phyloP scores from a whole-genome alignment of 2,329 filamentous ascomycete genomes.

The Colletotrichum falcatum region DNA sequence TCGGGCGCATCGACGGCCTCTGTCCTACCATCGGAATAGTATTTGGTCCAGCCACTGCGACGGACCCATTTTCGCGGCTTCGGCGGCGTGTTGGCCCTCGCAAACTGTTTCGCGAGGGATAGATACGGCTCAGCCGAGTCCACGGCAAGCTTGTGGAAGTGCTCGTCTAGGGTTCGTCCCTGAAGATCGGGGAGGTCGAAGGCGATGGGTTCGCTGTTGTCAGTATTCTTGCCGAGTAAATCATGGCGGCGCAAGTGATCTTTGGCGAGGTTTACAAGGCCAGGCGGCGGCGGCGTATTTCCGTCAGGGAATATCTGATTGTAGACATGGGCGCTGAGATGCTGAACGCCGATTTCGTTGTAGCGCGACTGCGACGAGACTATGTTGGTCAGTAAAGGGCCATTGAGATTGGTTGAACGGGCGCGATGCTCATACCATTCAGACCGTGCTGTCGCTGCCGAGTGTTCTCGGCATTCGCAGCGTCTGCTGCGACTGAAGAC shows the following conservation, averaged over 20 bases:
- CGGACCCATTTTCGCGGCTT: slow-evolving; percentile 79
- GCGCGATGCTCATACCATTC: slow-evolving; percentile 52
- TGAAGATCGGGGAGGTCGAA: slow-evolving; percentile 88
- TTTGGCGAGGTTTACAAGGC: slow-evolving; percentile 82
- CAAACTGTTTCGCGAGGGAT: slow-evolving; percentile 79
- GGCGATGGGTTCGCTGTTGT: slow-evolving; percentile 78
- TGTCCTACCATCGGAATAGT: slow-evolving; percentile 77
- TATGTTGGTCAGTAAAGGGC: slow-evolving; percentile 44
- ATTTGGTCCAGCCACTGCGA: slow-evolving; percentile 94
- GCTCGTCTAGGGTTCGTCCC: slow-evolving; percentile 87
- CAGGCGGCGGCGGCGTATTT: slow-evolving; percentile 68
- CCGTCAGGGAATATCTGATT: slow-evolving; percentile 80
- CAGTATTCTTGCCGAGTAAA: slow-evolving; percentile 89
- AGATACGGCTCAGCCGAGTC: slow-evolving; percentile 91
- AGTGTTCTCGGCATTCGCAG: slow-evolving; percentile 33
- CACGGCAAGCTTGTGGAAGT: slow-evolving; percentile 89
- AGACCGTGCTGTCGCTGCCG: slow-evolving; percentile 48
- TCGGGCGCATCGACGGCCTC: slow-evolving; percentile 82
- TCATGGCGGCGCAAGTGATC: slow-evolving; percentile 89
- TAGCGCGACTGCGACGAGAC: slow-evolving; percentile 73
- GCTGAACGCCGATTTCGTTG: slow-evolving; percentile 95
- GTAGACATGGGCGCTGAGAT: slow-evolving; percentile 87
- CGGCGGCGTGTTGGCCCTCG: slow-evolving; percentile 68
- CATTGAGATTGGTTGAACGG: neutral
- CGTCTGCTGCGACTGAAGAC: slow-evolving; percentile 49